phyloP scores from a whole-genome alignment of 1,284 basidiomycete species.

The Gomphus bonarii region DNA sequence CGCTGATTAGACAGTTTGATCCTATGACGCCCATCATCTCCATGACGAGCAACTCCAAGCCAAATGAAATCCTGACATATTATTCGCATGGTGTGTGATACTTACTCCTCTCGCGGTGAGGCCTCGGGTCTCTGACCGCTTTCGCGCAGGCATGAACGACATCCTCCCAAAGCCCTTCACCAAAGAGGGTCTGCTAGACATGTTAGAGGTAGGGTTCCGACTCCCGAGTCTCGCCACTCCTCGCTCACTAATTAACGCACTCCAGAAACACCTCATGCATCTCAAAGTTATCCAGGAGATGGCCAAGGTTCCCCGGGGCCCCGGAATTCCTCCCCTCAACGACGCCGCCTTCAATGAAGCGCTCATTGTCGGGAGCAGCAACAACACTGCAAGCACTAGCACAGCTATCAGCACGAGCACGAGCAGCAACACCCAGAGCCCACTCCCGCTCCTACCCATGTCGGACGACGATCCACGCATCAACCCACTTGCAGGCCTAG shows the following conservation, averaged over 20 bases:
- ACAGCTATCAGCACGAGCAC: slow-evolving; percentile 11
- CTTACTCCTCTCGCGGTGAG: too few relatives aligned
- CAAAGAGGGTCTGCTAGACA: slow-evolving; percentile 80
- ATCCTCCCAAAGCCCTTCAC: slow-evolving; percentile 97
- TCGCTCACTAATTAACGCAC: not conserved
- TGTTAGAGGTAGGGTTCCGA: slow-evolving; percentile 85
- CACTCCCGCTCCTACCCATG: slow-evolving; percentile 12
- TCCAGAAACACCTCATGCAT: slow-evolving; percentile 85
- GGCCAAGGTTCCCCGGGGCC: slow-evolving; percentile 55
- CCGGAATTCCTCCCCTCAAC: slow-evolving; percentile 64
- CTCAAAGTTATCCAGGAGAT: slow-evolving; percentile 85
- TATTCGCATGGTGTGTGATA: slow-evolving; percentile 53
- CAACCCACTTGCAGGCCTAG: slow-evolving; percentile 67
- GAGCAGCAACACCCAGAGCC: slow-evolving; percentile 14
- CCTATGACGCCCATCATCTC: slow-evolving; percentile 92
- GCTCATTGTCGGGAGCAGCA: slow-evolving; percentile 6
- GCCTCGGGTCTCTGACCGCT: too few relatives aligned
- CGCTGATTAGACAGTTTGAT: slow-evolving; percentile 89
- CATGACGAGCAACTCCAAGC: slow-evolving; percentile 92
- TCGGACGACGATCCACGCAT: slow-evolving; percentile 22
- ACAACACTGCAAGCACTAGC: not conserved
- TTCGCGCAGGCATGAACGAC: slow-evolving; percentile 79
- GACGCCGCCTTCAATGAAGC: slow-evolving; percentile 52
- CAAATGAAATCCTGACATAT: slow-evolving; percentile 87
- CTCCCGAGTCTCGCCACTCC: slow-evolving; percentile 1